A percentile compares a stretch with the other conserved stretches of the same genome.
Evolutionary conservation across 805 yeast genomes (phyloP).

Genomic region (Jamesozyma gamospora): DNA sequence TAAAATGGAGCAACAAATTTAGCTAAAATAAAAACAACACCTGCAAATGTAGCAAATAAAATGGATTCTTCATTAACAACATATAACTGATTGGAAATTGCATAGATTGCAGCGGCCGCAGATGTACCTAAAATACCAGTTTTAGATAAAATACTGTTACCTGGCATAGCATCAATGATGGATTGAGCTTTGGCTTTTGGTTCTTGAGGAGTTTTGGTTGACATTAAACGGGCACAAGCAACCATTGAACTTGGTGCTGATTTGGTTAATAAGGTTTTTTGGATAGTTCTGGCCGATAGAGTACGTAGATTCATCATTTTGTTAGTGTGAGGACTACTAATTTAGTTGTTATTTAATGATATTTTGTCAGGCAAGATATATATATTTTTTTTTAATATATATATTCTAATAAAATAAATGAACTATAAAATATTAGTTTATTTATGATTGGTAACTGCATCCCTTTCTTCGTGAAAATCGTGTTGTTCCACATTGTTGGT

Average conservation of each 20-base stretch:
- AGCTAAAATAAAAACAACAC: conserved; percentile 64
- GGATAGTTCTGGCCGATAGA: conserved; percentile 18
- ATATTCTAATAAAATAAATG: too few species aligned
- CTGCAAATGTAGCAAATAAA: conserved; percentile 68
- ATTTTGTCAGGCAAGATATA: too few species aligned
- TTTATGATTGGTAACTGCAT: too few species aligned
- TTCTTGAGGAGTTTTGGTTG: conserved; percentile 61
- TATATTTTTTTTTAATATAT: too few species aligned
- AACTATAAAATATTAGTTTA: too few species aligned
- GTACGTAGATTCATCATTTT: conserved; percentile 24
- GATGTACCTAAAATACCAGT: conserved; percentile 92
- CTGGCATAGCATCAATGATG: conserved; percentile 87
- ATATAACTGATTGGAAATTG: conserved; percentile 86
- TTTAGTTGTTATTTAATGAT: too few species aligned
- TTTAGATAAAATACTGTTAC: conserved; percentile 77
- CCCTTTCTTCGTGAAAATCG: too few species aligned
- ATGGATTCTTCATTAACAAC: conserved; percentile 91
- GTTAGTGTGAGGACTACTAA: too few species aligned
- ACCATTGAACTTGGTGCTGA: conserved; percentile 16
- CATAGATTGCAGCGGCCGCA: conserved; percentile 89
- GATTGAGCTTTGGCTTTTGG: conserved; percentile 88
- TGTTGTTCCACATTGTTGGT: too few species aligned
- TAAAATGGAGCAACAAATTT: conserved; percentile 90
- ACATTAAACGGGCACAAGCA: conserved; percentile 49
- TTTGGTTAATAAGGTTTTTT: conserved; percentile 17